phyloP scores from a whole-genome alignment of 2,329 filamentous ascomycete genomes.

The Pseudogymnoascus sp. region DNA sequence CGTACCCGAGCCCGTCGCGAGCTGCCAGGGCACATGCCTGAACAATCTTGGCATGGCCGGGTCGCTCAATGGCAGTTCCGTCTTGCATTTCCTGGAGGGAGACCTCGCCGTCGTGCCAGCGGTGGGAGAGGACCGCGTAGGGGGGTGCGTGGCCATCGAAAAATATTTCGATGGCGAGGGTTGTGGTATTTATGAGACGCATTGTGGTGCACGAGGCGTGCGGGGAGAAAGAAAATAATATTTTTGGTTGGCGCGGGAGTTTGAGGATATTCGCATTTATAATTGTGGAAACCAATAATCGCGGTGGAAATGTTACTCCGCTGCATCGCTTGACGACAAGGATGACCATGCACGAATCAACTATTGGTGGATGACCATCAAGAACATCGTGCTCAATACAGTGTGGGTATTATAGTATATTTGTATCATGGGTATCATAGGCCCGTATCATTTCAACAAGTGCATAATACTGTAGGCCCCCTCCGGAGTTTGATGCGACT shows the following conservation, averaged over 20 bases:
- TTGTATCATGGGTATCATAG: neutral
- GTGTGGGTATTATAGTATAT: neutral
- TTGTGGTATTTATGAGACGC: conserved; percentile 13
- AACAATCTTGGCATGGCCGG: conserved; percentile 10
- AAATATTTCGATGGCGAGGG: conserved; percentile 12
- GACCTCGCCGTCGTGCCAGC: conserved; percentile 26
- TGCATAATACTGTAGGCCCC: neutral
- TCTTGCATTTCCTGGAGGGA: conserved; percentile 20
- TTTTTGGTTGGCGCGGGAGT: neutral
- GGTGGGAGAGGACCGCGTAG: conserved; percentile 29
- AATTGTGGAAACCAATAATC: neutral
- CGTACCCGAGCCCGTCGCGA: conserved; percentile 9
- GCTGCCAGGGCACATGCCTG: conserved; percentile 9
- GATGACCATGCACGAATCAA: neutral
- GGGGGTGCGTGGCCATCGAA: conserved; percentile 14
- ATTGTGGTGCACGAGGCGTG: neutral
- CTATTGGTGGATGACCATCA: neutral
- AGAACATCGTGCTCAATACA: neutral
- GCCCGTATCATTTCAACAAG: neutral
- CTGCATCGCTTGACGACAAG: neutral
- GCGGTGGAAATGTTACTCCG: conserved; percentile 1
- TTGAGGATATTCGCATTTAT: neutral
- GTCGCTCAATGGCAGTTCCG: conserved; percentile 18
- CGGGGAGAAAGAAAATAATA: neutral
- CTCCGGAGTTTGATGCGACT: neutral